Conservation (phyloP, 495 filamentous ascomycete genomes). For the Penicillium samsonianum region DNA sequence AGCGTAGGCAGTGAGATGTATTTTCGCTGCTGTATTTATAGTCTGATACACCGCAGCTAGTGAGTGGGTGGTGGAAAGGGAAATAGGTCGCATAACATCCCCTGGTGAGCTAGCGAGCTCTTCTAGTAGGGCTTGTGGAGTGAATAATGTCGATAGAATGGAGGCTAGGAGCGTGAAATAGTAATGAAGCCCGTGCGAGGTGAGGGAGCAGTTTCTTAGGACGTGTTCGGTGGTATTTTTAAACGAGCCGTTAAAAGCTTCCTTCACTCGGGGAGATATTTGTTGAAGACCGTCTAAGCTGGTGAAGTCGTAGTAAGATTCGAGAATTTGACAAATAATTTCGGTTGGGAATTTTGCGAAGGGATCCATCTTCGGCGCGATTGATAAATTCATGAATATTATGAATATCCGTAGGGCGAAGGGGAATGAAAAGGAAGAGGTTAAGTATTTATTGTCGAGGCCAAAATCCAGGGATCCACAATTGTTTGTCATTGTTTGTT, state of each 20-base stretch:
- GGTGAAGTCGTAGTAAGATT: conserved; percentile 8
- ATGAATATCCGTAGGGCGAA: conserved; percentile 46
- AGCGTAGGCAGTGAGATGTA: conserved; percentile 1
- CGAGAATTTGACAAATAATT: conserved; percentile 7
- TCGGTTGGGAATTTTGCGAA: conserved; percentile 2
- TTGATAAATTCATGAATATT: conserved; percentile 1
- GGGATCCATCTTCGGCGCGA: conserved; percentile 26
- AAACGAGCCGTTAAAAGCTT: conserved; percentile 9
- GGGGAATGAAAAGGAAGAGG: conserved; percentile 36
- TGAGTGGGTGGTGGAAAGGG: conserved; percentile 3
- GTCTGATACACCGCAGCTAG: not conserved
- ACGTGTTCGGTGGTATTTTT: not conserved
- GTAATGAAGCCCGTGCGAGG: not conserved
- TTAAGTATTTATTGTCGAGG: not conserved
- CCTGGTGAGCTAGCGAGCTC: not conserved
- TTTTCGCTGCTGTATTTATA: conserved; percentile 2
- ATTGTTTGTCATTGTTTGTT: too few relatives aligned
- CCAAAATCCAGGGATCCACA: not conserved
- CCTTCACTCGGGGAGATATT: conserved; percentile 9
- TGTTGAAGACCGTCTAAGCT: conserved; percentile 11
- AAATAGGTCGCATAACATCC: not conserved
- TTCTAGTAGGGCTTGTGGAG: not conserved
- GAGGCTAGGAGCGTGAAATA: conserved; percentile 3
- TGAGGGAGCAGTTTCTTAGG: not conserved
- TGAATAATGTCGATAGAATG: not conserved